Conservation (phyloP, 306 rosid genomes). For the Dalbergia cochinchinensis region DNA sequence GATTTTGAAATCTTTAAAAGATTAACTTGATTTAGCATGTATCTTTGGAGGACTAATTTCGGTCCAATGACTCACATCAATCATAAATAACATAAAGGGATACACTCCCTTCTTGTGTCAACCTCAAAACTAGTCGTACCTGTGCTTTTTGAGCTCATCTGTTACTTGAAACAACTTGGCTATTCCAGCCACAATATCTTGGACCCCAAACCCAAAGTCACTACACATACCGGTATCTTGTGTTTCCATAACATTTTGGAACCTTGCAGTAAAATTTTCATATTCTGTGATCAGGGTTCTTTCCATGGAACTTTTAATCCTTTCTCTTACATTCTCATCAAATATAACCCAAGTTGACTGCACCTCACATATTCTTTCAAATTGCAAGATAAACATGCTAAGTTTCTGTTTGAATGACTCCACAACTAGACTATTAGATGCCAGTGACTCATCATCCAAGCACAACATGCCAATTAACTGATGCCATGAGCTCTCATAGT, state of each 20-base stretch:
- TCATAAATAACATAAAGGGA: neutral
- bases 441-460: neutral
- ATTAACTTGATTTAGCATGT: too few species aligned
- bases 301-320: neutral
- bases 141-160: neutral
- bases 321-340: neutral
- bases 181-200: constrained; percentile 1
- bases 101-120: neutral
- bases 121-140: neutral
- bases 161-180: neutral
- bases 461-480: neutral
- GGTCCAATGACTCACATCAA: too few species aligned
- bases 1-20: too few species aligned
- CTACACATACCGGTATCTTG: neutral
- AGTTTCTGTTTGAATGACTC: neutral
- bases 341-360: constrained; percentile 16
- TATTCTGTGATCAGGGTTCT: neutral
- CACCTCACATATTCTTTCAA: neutral
- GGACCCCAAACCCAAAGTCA: constrained; percentile 2
- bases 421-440: neutral
- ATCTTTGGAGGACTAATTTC: too few species aligned
- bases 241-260: neutral
- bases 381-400: neutral
- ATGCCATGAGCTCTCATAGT: neutral
- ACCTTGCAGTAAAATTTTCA: neutral